A percentile compares a stretch with the other conserved stretches of the same genome.
These are phyloP conservation scores for Plectosphaerella plurivora DNA, from an alignment of 2,329 filamentous ascomycete species.

Conservation along the genomic window DNA sequence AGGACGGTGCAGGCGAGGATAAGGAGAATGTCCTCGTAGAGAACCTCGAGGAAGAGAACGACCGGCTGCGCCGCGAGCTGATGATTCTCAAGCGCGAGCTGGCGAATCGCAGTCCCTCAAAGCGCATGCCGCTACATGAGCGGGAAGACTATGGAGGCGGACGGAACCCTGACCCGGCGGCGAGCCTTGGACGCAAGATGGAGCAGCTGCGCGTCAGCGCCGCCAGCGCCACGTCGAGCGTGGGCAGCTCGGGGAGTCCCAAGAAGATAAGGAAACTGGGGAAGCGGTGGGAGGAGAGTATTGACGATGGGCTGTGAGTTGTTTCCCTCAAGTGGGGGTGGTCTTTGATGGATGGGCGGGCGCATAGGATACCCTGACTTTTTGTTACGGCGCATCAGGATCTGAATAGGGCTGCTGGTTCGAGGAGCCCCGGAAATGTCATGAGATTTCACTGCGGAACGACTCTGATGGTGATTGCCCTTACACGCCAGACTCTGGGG, in stretches of 20 bases:
- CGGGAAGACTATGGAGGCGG: conserved; percentile 38
- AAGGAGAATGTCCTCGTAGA: conserved; percentile 61
- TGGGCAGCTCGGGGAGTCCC: conserved; percentile 34
- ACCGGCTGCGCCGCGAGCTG: conserved; percentile 61
- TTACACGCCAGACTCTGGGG: too few relatives aligned
- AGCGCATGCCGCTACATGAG: conserved; percentile 51
- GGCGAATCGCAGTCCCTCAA: conserved; percentile 57
- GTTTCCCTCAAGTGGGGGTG: not conserved
- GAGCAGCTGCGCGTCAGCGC: conserved; percentile 45
- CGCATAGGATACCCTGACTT: too few relatives aligned
- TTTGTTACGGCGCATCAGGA: too few relatives aligned
- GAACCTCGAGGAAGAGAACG: conserved; percentile 67
- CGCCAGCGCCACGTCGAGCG: conserved; percentile 20
- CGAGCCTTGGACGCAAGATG: conserved; percentile 41
- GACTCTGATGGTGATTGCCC: too few relatives aligned
- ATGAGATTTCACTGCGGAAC: too few relatives aligned
- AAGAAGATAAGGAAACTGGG: conserved; percentile 50
- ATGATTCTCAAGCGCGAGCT: conserved; percentile 63
- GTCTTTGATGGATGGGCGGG: conserved; percentile 16
- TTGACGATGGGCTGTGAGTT: conserved; percentile 22
- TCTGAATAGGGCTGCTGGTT: too few relatives aligned
- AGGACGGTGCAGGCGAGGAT: conserved; percentile 42
- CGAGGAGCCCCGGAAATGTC: too few relatives aligned
- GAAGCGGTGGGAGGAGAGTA: conserved; percentile 43
- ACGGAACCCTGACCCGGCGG: conserved; percentile 15